phyloP scores from a whole-genome alignment of 1,284 basidiomycete species.

The Pseudomicrostroma phylloplanum region DNA sequence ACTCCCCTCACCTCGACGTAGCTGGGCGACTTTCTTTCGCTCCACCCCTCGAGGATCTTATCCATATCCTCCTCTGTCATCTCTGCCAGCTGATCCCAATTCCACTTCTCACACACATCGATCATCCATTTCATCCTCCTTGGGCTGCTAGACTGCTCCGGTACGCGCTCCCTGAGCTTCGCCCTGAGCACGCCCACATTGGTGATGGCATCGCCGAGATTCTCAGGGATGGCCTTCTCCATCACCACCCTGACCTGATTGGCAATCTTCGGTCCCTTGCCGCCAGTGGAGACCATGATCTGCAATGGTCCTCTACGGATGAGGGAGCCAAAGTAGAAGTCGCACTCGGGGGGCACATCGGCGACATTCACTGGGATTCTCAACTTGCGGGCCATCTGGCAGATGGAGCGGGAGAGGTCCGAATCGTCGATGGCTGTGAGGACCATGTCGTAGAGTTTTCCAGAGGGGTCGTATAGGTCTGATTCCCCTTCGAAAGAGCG shows the following conservation, averaged over 20 bases:
- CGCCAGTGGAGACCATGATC: conserved; percentile 92
- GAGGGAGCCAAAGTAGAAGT: conserved; percentile 96
- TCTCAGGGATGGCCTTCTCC: conserved; percentile 63
- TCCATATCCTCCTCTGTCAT: conserved; percentile 58
- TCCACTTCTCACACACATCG: conserved; percentile 76
- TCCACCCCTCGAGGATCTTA: conserved; percentile 49
- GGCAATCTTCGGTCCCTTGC: conserved; percentile 84
- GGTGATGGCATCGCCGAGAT: conserved; percentile 72
- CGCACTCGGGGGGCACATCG: conserved; percentile 80
- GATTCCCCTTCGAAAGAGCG: conserved; percentile 28
- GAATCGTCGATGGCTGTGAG: conserved; percentile 89
- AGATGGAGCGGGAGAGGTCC: conserved; percentile 65
- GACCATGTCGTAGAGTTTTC: conserved; percentile 69
- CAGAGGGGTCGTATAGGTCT: conserved; percentile 41
- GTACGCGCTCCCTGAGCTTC: conserved; percentile 65
- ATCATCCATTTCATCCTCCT: conserved; percentile 94
- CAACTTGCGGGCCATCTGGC: conserved; percentile 62
- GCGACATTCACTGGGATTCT: conserved; percentile 89
- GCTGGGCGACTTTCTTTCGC: conserved; percentile 39
- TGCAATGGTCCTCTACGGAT: conserved; percentile 85
- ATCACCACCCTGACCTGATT: conserved; percentile 71
- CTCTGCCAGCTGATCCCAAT: conserved; percentile 65
- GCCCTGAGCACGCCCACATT: conserved; percentile 69
- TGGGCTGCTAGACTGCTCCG: conserved; percentile 67
- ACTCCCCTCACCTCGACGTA: conserved; percentile 32